Base-by-base conservation (phyloP, 2,329 filamentous ascomycete species). In the Xylariomycetidae sp. region DNA sequence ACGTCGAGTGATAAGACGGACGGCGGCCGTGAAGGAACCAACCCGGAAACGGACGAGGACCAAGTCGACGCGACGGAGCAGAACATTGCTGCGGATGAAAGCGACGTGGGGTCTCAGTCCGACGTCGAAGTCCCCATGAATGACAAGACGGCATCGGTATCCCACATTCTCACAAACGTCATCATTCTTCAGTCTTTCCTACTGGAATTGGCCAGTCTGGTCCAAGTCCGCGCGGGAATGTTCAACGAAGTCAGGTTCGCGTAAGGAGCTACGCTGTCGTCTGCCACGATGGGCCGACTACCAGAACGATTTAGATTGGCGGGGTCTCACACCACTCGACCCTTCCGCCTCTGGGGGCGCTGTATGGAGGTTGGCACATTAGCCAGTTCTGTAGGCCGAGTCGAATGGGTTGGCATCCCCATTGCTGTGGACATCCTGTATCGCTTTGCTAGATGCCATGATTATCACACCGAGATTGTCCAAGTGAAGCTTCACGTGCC, bases 181-280 rank as follows among this genome's bases (percentile, higher is more conserved):
- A 75, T 90, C 37, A 74, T 90, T 31, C 65, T 88, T 37, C 85
- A 92, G 56, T 82, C 84, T 22, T 92, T 92, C 53, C 60, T 90
- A 31, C 68, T 90, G 31, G 85, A 92, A 57, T 58, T 90, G 35
- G 79, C 83, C 2, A 82, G 82, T 17, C 59, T 89, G 47, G 68
- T 88, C 38, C 84, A 90, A 56, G 79, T 84, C 22, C 69, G 85
- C 34, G 82, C 81, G 16, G 79, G 79, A 10, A 57, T 89, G 29
- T 89, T 90, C 58, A 81, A 82, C 34, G 85, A 90, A 56, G 79
- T 87, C 17, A 74, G 72, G 24, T 86, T 82, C 57, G 61, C 58
- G 16, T 71, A 50, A n/a, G n/a, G n/a, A n/a, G n/a, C n/a, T n/a
- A n/a, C n/a, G n/a, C n/a, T n/a, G n/a, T n/a, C n/a, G n/a, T n/a